Conservation (phyloP, 2,329 filamentous ascomycete genomes). For the Exophiala sideris region DNA sequence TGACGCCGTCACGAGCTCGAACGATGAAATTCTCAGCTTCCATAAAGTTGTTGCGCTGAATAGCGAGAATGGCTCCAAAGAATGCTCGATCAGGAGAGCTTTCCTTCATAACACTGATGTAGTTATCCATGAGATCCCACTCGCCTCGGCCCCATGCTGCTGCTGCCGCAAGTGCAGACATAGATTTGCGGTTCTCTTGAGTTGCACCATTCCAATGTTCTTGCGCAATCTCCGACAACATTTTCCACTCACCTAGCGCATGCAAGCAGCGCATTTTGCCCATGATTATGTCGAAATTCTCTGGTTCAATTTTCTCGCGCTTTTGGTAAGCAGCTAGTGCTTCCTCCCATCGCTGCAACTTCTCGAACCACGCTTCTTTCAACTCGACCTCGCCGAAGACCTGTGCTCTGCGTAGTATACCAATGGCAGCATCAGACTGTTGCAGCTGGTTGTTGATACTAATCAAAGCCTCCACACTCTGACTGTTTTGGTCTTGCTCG, state of each 20-base stretch:
- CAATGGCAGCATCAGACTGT: constrained; percentile 96
- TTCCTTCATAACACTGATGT: constrained; percentile 90
- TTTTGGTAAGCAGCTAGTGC: constrained; percentile 88
- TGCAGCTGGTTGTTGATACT: constrained; percentile 99
- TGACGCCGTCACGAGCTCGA: constrained; percentile 86
- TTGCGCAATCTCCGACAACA: constrained; percentile 80
- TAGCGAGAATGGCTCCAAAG: constrained; percentile 91
- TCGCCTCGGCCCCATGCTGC: constrained; percentile 95
- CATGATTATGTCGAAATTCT: constrained; percentile 94
- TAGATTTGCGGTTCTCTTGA: constrained; percentile 80
- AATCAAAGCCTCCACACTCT: constrained; percentile 93
- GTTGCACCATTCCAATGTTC: constrained; percentile 91
- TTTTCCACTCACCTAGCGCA: constrained; percentile 95
- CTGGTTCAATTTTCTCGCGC: constrained; percentile 70
- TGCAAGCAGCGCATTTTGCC: constrained; percentile 99
- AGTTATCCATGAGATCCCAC: constrained; percentile 98
- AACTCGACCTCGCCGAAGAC: constrained; percentile 93
- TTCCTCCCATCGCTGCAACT: constrained; percentile 96
- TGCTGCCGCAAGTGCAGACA: constrained; percentile 89
- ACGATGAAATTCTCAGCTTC: constrained; percentile 87
- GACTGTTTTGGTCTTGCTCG: constrained; percentile 92
- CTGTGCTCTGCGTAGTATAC: constrained; percentile 93
- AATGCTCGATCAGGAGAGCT: constrained; percentile 93
- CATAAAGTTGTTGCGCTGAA: constrained; percentile 93
- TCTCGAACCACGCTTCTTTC: constrained; percentile 98